Percentiles rank a stretch among this genome's conserved stretches.
Conservation (phyloP, 345 rosid species). For the Excoecaria cochinchinensis region DNA sequence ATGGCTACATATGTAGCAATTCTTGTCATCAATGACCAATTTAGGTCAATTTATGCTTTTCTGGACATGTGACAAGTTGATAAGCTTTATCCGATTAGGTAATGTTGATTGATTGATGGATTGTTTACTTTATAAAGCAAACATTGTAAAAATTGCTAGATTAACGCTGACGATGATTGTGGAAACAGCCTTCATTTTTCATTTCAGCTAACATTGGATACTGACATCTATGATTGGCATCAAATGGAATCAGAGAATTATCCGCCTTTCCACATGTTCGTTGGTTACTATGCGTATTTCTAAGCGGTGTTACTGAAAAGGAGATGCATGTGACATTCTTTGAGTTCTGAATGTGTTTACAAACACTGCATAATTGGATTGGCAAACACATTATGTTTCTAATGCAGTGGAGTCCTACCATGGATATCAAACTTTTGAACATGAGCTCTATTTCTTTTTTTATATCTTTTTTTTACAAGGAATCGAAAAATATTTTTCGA, state of each 20-base stretch:
- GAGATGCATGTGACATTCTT: constrained; percentile 12
- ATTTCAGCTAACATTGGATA: constrained; percentile 2
- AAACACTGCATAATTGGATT: not conserved
- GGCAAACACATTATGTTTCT: constrained; percentile 18
- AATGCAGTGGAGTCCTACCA: constrained; percentile 34
- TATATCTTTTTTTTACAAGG: too few relatives aligned
- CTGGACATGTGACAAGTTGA: constrained; percentile 1
- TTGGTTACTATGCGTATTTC: constrained; percentile 18
- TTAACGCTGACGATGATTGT: constrained; percentile 41
- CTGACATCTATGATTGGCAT: constrained; percentile 1
- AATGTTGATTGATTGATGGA: constrained; percentile 31
- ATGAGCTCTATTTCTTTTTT: constrained; percentile 1
- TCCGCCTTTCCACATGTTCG: not conserved
- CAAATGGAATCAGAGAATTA: constrained; percentile 7
- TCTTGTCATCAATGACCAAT: not conserved
- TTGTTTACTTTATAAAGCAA: constrained; percentile 18
- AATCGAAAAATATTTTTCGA: too few relatives aligned
- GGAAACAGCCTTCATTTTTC: constrained; percentile 13
- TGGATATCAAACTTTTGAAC: constrained; percentile 25
- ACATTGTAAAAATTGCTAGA: constrained; percentile 36
- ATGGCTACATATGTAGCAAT: not conserved
- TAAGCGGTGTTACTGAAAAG: constrained; percentile 26
- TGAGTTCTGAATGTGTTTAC: constrained; percentile 15
- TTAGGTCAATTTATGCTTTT: constrained; percentile 21
- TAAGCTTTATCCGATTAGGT: constrained; percentile 33